A percentile compares a stretch with the other conserved stretches of the same genome.
These are phyloP conservation scores for Priceomyces medius DNA, from an alignment of 805 yeast species.

Conservation along the genomic window DNA sequence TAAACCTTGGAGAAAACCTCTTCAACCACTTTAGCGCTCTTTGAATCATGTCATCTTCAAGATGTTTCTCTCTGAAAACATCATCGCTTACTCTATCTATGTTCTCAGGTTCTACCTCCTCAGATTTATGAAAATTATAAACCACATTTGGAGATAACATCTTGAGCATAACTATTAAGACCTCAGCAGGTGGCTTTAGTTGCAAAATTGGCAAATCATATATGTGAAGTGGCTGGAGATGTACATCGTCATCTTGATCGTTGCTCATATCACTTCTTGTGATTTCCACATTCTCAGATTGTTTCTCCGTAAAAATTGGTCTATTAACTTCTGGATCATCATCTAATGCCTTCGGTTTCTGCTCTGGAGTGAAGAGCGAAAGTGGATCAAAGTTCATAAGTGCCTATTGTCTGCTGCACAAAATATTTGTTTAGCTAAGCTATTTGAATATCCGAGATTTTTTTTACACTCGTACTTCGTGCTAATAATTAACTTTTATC, in stretches of 20 bases:
- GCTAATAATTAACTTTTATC: too few species aligned
- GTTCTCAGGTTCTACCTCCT: neutral
- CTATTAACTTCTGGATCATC: neutral
- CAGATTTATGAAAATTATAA: conserved; percentile 44
- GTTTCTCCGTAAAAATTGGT: neutral
- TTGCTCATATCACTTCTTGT: neutral
- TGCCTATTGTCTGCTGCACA: neutral
- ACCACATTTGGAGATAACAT: conserved; percentile 50
- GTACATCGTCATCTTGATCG: conserved; percentile 9
- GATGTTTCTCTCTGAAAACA: conserved; percentile 32
- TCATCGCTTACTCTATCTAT: conserved; percentile 7
- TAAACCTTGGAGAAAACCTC: conserved; percentile 31
- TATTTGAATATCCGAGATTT: neutral
- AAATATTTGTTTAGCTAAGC: neutral
- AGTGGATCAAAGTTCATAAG: conserved; percentile 45
- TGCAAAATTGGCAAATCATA: conserved; percentile 60
- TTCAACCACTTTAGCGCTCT: conserved; percentile 46
- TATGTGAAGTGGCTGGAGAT: conserved; percentile 43
- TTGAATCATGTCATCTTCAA: conserved; percentile 23
- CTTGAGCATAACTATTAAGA: conserved; percentile 44
- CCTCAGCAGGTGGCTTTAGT: conserved; percentile 45
- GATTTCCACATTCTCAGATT: neutral
- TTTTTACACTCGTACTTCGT: too few species aligned
- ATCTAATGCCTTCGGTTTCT: conserved; percentile 5
- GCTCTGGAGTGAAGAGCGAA: conserved; percentile 34